Base-by-base conservation (phyloP, 2,329 filamentous ascomycete species). In the Hysterium pulicare region DNA sequence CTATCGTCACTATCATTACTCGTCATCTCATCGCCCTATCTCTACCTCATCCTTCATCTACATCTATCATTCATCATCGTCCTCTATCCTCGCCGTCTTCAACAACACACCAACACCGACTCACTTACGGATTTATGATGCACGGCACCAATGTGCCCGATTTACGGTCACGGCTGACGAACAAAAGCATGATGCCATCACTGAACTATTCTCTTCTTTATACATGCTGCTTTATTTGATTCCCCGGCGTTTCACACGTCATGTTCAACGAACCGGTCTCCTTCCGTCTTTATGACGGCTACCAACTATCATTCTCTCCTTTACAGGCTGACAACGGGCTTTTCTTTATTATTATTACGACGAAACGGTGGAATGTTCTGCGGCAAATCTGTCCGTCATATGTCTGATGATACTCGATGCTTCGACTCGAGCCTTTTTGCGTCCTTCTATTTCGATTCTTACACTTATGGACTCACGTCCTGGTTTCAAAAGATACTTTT, bases 171-270 rank as follows among this genome's bases (percentile, higher is more conserved):
- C 5, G 4, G 24, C 19, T 6, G 23, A 21, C 21, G 36, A 40
- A 34, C 51, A 53, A 57, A 61, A 60, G 51, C 45, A 53, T 49
- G 48, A 65, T 55, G 60, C 62, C 41, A 47, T 38, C 32, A 50
- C 30, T 41, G 49, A 54, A 49, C 56, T 33, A 57, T 50, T 58
- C 48, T 52, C 15, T 16, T 35, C 17, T 17, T 21, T 32, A 50
- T 44, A 47, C 56, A 53, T 49, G 31, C 57, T 55, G 56, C 46
- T 41, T 34, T 33, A 49, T 61, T 61, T 61, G 61, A 65, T 66
- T 66, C 58, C 61, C 62, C 61, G 59, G 61, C 59, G 56, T 61
- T 54, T 41, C 47, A 50, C 52, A 64, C 48, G 59, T 59, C 55
- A 62, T 49, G 59, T 65, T 62, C 46, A n/a, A 58, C 53, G 59